phyloP scores from a whole-genome alignment of 2,329 filamentous ascomycete species.

The Nemania sp. region DNA sequence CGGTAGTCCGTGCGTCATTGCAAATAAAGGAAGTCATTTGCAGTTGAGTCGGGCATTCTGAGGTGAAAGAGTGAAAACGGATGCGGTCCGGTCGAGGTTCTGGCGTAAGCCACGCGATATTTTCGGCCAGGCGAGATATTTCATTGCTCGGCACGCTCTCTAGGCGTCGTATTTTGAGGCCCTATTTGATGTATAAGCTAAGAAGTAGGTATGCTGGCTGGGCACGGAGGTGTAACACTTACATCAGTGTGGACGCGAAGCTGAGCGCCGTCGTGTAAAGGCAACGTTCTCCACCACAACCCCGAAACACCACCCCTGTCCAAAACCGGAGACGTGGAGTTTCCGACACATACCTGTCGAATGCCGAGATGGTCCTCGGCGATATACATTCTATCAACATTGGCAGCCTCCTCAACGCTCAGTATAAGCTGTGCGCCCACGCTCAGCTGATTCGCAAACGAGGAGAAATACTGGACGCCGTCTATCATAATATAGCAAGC shows the following conservation, averaged over 20 bases:
- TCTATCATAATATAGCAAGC: constrained; percentile 6
- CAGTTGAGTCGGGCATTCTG: neutral
- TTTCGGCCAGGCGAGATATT: neutral
- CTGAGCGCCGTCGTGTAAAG: neutral
- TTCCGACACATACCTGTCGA: neutral
- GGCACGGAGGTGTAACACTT: neutral
- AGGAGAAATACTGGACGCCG: neutral
- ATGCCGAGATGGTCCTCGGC: constrained; percentile 4
- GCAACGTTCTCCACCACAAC: neutral
- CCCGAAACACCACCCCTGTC: neutral
- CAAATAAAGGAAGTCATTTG: neutral
- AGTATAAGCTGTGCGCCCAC: neutral
- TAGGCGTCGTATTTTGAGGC: neutral
- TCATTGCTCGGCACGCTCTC: neutral
- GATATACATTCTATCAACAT: neutral
- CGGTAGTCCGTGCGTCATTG: neutral
- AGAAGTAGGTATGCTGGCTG: neutral
- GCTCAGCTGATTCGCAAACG: neutral
- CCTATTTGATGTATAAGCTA: no score
- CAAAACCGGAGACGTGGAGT: neutral
- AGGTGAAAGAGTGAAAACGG: neutral
- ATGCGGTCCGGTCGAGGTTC: neutral
- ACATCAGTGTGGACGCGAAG: neutral
- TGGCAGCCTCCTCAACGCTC: neutral
- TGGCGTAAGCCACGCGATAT: neutral